Base-by-base conservation (phyloP, 176 grass and related monocot genomes). In the barley (Hordeum vulgare) region DNA sequence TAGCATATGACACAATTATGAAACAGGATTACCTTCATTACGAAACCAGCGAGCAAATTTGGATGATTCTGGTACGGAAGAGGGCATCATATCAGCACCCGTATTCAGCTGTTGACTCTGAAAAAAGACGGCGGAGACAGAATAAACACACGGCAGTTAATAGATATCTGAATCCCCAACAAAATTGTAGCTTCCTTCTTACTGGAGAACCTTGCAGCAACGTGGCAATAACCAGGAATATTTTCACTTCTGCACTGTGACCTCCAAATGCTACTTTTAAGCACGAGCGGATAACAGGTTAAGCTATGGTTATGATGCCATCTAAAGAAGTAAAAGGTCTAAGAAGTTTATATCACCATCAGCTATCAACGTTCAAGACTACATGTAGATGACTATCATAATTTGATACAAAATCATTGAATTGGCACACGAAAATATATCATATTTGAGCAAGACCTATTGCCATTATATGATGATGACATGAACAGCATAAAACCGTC, bases 41-140 rank as follows among this genome's bases (percentile, higher is more conserved):
- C 36, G 37, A 78, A 92, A 99, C 93, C 97, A 99, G 74, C 8
- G 61, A 86, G 97, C 81, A 79, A 99, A 99, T 83, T 99, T 99
- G 47, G 97, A 99, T 71, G 93, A 90, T 96, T 96, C 97, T 80
- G 91, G 61, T 66, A 92, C 45, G 70, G 80, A 77, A 70, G 85
- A 61, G 70, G 56, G 58, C 56, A 62, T 78, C 71, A 79, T 77
- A 21, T 78, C 58, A 21, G 90, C 89, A 83, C 89, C 83, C 70
- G 61, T 36, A 86, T 96, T 92, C 62, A 81, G 11, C 81, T 68
- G 68, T 54, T 89, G 64, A 85, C 77, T 89, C 93, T 99, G 81
- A 37, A 88, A 88, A 92, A 83, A 87, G 28, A 17, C 4, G 33
- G 60, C 47, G 60, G 67, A 80, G 20, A 68, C 4, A n/a, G 17